These are phyloP conservation scores for Tylopilus sp. DNA, from an alignment of 768 basidiomycete species.

Conservation along the genomic window DNA sequence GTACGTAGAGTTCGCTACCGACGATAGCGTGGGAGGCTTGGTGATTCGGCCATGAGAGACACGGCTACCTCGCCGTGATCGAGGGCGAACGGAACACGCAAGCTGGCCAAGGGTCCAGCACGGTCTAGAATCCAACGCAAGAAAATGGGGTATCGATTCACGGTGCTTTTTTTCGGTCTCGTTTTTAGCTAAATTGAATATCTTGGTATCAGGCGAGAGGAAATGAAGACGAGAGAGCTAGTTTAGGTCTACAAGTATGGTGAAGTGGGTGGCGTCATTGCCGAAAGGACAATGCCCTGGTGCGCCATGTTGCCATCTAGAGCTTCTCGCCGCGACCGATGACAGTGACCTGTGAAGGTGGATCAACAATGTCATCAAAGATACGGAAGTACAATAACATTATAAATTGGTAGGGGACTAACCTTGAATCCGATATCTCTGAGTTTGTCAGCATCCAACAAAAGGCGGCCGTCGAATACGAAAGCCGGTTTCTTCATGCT, in stretches of 20 bases:
- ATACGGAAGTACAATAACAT: not conserved
- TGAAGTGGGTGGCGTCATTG: constrained; percentile 9
- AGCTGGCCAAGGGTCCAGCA: not conserved
- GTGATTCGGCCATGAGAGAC: not conserved
- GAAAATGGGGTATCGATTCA: not conserved
- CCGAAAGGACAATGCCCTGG: not conserved
- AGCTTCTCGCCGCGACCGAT: constrained; percentile 53
- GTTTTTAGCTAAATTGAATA: constrained; percentile 15
- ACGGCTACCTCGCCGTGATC: not conserved
- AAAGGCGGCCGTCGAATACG: constrained; percentile 89
- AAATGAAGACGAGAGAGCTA: not conserved
- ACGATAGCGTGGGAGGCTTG: not conserved
- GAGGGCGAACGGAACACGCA: not conserved
- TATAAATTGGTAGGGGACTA: not conserved
- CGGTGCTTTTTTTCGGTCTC: not conserved
- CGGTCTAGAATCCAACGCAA: not conserved
- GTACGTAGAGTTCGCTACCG: too few species aligned
- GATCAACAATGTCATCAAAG: constrained; percentile 9
- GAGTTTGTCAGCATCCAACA: constrained; percentile 79
- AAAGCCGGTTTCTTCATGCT: constrained; percentile 98
- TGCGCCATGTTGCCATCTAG: not conserved
- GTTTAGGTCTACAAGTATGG: constrained; percentile 1
- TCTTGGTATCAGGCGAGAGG: not conserved
- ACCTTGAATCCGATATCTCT: constrained; percentile 89
- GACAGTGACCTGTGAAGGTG: constrained; percentile 43